Percentiles rank a stretch among this genome's conserved stretches.
These are phyloP conservation scores for Malassezia sympodialis DNA, from an alignment of 1,284 basidiomycete genomes.

Conservation along the genomic window DNA sequence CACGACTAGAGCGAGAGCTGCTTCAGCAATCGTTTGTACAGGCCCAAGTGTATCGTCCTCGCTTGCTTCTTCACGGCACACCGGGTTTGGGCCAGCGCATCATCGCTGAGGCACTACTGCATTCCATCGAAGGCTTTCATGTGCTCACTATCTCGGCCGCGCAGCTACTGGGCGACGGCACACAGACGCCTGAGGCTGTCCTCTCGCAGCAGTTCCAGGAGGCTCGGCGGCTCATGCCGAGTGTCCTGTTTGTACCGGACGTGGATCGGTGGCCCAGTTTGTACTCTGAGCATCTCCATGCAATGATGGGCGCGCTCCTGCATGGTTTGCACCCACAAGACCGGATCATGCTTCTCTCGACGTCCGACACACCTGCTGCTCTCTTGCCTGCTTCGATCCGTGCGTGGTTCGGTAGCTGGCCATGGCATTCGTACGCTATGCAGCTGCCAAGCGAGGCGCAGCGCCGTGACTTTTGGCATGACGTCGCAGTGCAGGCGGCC, in stretches of 20 bases:
- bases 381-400: slow-evolving; percentile 72
- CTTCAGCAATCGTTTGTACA: slow-evolving; percentile 69
- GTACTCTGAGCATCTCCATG: slow-evolving; percentile 70
- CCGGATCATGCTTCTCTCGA: slow-evolving; percentile 77
- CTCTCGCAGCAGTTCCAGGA: slow-evolving; percentile 95
- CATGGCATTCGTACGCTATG: slow-evolving; percentile 66
- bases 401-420: slow-evolving; percentile 74
- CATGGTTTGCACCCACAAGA: slow-evolving; percentile 82
- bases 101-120: slow-evolving; percentile 77
- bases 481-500: slow-evolving; percentile 45
- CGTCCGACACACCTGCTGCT: slow-evolving; percentile 67
- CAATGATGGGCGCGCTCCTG: slow-evolving; percentile 78
- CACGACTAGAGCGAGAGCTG: slow-evolving; percentile 42
- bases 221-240: slow-evolving; percentile 92
- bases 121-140: slow-evolving; percentile 90
- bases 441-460: slow-evolving; percentile 50
- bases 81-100: slow-evolving; percentile 82
- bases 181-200: slow-evolving; percentile 76
- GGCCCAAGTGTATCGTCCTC: slow-evolving; percentile 77
- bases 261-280: slow-evolving; percentile 75
- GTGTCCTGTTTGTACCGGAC: slow-evolving; percentile 86
- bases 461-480: slow-evolving; percentile 67
- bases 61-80: slow-evolving; percentile 72
- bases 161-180: slow-evolving; percentile 76
- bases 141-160: slow-evolving; percentile 87